A percentile compares a stretch with the other conserved stretches of the same genome.
These are phyloP conservation scores for Mollisiaceae sp. DNA, from an alignment of 2,329 filamentous ascomycete genomes.

Conservation along the genomic window DNA sequence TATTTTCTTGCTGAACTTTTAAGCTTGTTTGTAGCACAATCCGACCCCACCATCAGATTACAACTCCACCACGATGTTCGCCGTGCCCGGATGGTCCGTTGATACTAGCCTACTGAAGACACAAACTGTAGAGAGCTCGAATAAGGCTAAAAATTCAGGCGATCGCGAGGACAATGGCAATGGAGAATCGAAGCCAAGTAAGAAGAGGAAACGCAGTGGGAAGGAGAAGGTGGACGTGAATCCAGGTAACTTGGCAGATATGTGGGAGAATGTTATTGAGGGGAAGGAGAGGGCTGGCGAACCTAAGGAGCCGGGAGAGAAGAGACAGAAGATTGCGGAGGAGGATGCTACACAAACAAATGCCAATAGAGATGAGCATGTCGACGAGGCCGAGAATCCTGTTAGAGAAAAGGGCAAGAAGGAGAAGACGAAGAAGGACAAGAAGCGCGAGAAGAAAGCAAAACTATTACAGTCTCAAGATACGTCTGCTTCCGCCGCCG, in stretches of 20 bases:
- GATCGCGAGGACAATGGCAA: conserved; percentile 36
- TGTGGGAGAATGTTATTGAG: conserved; percentile 83
- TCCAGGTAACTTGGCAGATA: conserved; percentile 71
- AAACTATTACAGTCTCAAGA: conserved; percentile 24
- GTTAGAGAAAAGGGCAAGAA: conserved; percentile 40
- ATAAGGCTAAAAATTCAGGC: conserved; percentile 28
- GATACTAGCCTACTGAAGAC: conserved; percentile 72
- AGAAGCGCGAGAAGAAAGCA: conserved; percentile 44
- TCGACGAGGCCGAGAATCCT: background rate
- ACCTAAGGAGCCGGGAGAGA: conserved; percentile 34
- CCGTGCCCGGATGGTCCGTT: conserved; percentile 91
- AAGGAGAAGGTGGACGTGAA: conserved; percentile 66
- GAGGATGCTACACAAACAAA: conserved; percentile 22
- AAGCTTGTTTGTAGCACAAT: background rate
- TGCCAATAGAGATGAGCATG: conserved; percentile 41
- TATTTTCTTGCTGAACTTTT: background rate
- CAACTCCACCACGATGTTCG: conserved; percentile 69
- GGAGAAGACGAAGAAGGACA: conserved; percentile 45
- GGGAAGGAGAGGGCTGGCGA: conserved; percentile 55
- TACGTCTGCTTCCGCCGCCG: background rate
- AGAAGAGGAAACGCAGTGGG: conserved; percentile 56
- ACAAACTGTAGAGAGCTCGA: conserved; percentile 52
- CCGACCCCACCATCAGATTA: background rate
- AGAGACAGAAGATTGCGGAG: conserved; percentile 37
- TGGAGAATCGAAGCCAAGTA: conserved; percentile 45